Evolutionary conservation across 2,329 filamentous ascomycete genomes (phyloP), one percentile per base, ranked within the genome.

Genomic region (Hymenoscyphus fructigenus): DNA sequence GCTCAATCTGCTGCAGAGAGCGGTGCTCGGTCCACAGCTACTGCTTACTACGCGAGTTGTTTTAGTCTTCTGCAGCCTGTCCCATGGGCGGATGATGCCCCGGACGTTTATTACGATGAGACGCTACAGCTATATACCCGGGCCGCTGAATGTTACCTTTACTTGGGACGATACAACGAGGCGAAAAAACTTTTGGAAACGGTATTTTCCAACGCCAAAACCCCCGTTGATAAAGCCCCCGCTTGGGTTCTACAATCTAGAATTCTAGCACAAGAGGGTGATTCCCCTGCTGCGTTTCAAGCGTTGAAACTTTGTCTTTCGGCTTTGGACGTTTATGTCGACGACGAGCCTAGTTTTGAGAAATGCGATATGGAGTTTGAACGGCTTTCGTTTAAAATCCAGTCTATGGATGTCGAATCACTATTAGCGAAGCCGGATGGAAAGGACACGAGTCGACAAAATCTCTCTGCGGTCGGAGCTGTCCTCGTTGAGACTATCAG

Each of bases 21-120:
- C 61, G 93, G 93, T 17, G 93, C 93, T 1, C 84, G 91, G 63
- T 87, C 89, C 2, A 95, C 92, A 2, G 92, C 92, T 0, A 85
- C 92, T 7, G 92, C 90, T 75, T 97, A 93, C 73, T 96, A 92
- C 76, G 85, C 84, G 56, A 86, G 88, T 62, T 93, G 92, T 59
- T 83, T 97, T 57, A 82, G 83, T 10, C 82, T 98, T n/a, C 82
- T 98, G 15, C 93, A 96, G 74, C 81, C 89, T 6, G 80, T 91
- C 61, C 88, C 91, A 0, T 98, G 94, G 94, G 82, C 85, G 53
- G 88, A 90, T 34, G 82, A 81, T 6, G 77, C 79, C 15, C 83
- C 85, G 5, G 94, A 97, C 74, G 89, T 91, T 0, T 90, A 87
- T 57, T 97, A 97, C 72, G 88, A 92, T 12, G 94, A 98, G 78